phyloP scores from a whole-genome alignment of 139 green algal species.

The Penium margaritaceum region DNA sequence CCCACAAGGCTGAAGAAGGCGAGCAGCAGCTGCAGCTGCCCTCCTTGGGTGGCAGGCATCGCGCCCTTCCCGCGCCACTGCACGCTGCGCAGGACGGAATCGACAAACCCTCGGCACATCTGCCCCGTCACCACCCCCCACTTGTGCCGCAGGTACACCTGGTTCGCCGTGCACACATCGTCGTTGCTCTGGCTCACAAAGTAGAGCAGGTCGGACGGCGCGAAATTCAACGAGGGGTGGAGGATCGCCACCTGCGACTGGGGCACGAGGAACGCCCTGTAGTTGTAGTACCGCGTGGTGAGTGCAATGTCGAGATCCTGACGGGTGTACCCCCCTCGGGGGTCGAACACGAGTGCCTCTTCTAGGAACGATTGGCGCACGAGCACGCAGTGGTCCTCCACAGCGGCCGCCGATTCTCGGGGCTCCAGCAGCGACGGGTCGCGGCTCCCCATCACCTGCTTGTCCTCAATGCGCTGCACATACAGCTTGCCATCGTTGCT shows the following conservation, averaged over 20 bases:
- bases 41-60: too few relatives aligned
- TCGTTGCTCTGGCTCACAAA: slow-evolving; percentile 14
- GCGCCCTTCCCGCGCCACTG: too few relatives aligned
- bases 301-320: slow-evolving; percentile 14
- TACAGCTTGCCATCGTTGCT: slow-evolving; percentile 22
- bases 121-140: slow-evolving; percentile 19
- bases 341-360: slow-evolving; percentile 15
- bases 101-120: slow-evolving; percentile 22
- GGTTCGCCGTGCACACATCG: slow-evolving; percentile 6
- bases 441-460: neutral
- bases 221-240: slow-evolving; percentile 3
- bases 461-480: neutral
- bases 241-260: slow-evolving; percentile 8
- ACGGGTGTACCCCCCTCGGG: neutral
- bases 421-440: slow-evolving; percentile 6
- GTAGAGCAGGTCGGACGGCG: neutral
- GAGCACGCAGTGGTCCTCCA: slow-evolving; percentile 26
- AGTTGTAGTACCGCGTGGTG: neutral
- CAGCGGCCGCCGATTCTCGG: neutral
- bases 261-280: slow-evolving; percentile 15
- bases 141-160: slow-evolving; percentile 20
- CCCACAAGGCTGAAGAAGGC: slow-evolving; percentile 11
- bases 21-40: slow-evolving; percentile 17
- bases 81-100: neutral
- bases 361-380: slow-evolving; percentile 5